A percentile compares a stretch with the other conserved stretches of the same genome.
These are phyloP conservation scores for Westerdykella ornata DNA, from an alignment of 2,329 filamentous ascomycete genomes.

Conservation along the genomic window DNA sequence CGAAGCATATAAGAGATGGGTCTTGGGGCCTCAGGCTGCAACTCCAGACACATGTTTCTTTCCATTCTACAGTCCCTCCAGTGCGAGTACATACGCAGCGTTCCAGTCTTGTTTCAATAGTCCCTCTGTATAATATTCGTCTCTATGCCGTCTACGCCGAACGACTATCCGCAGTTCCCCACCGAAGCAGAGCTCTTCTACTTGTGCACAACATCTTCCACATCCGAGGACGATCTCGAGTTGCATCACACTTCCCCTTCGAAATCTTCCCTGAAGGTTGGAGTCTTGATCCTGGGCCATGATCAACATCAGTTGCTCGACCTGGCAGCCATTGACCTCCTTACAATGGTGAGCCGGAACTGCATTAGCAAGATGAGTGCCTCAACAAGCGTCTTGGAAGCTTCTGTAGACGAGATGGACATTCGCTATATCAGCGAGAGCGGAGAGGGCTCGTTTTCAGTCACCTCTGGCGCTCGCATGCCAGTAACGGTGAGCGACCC, in stretches of 20 bases:
- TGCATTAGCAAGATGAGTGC: conserved; percentile 23
- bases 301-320: conserved; percentile 30
- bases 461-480: conserved; percentile 33
- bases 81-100: background rate
- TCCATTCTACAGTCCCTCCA: background rate
- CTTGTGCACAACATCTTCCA: conserved; percentile 31
- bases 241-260: conserved; percentile 30
- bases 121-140: conserved; percentile 1
- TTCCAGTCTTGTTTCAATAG: background rate
- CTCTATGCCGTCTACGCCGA: conserved; percentile 30
- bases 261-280: conserved; percentile 29
- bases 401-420: conserved; percentile 33
- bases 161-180: conserved; percentile 29
- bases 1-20: conserved; percentile 19
- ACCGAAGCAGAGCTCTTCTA: conserved; percentile 34
- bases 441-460: conserved; percentile 32
- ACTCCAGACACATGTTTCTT: conserved; percentile 1
- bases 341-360: conserved; percentile 28
- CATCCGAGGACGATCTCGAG: conserved; percentile 29
- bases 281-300: conserved; percentile 25
- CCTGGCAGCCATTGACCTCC: conserved; percentile 29
- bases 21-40: conserved; percentile 14
- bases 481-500: conserved; percentile 35
- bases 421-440: conserved; percentile 35
- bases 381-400: conserved; percentile 18